Evolutionary conservation across 805 yeast genomes (phyloP).

Genomic region (Saccharomycopsis vini): DNA sequence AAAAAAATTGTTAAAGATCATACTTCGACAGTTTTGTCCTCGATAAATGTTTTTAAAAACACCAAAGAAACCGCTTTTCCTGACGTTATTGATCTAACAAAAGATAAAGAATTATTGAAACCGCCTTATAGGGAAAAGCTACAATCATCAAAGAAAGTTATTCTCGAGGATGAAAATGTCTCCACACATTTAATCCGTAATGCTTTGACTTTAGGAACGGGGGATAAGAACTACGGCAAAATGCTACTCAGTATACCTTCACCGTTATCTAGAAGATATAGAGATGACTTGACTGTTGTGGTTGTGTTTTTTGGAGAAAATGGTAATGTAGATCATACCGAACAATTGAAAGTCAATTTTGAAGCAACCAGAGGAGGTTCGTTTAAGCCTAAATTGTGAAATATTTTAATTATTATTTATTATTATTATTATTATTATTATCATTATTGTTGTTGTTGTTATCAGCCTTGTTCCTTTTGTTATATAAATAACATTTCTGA

Average conservation of each 20-base stretch:
- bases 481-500: no score
- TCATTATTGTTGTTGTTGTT: no score
- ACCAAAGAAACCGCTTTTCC: conserved; percentile 32
- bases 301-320: conserved; percentile 84
- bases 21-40: conserved; percentile 14
- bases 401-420: background rate
- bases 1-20: conserved; percentile 37
- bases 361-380: conserved; percentile 54
- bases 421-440: no score
- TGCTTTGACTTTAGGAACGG: conserved; percentile 80
- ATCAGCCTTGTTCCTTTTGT: no score
- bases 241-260: conserved; percentile 86
- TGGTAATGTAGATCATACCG: conserved; percentile 29
- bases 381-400: conserved; percentile 40
- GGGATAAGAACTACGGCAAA: conserved; percentile 77
- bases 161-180: conserved; percentile 77
- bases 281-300: conserved; percentile 94
- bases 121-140: conserved; percentile 61
- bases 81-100: conserved; percentile 52
- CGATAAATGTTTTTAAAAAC: conserved; percentile 2
- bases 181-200: conserved; percentile 91
- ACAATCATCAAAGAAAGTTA: conserved; percentile 26
- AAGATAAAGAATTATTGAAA: conserved; percentile 49
- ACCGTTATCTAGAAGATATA: conserved; percentile 81
- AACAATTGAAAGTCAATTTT: conserved; percentile 45